Evolutionary conservation across 164 flowering plant genomes (phyloP).

Genomic region (Litsea cubeba): DNA sequence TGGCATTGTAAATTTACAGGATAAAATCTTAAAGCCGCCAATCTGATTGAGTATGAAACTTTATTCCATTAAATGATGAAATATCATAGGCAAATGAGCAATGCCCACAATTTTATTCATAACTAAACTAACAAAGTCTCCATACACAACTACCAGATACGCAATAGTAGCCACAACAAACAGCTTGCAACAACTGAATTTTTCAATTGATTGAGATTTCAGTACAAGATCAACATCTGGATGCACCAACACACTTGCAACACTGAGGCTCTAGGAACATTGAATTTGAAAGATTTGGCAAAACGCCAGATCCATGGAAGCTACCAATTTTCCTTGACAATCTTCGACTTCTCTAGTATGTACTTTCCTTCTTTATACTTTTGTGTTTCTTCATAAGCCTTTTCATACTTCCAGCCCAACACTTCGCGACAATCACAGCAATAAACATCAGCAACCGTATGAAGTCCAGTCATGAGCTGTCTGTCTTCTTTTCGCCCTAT

Average conservation of each 20-base stretch:
- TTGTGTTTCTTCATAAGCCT: slow-evolving; percentile 50
- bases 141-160: slow-evolving; percentile 10
- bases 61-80: neutral
- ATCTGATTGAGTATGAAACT: neutral
- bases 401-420: slow-evolving; percentile 61
- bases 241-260: slow-evolving; percentile 13
- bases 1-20: neutral
- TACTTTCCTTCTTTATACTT: slow-evolving; percentile 64
- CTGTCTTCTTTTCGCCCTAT: slow-evolving; percentile 51
- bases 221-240: slow-evolving; percentile 26
- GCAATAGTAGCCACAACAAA: slow-evolving; percentile 10
- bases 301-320: neutral
- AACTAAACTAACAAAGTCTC: slow-evolving; percentile 3
- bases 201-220: slow-evolving; percentile 25
- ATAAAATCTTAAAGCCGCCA: neutral
- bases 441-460: slow-evolving; percentile 54
- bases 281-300: neutral
- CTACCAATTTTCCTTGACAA: slow-evolving; percentile 49
- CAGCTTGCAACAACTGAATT: slow-evolving; percentile 9
- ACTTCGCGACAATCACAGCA: slow-evolving; percentile 48
- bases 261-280: slow-evolving; percentile 1
- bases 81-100: neutral
- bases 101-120: slow-evolving; percentile 10
- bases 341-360: slow-evolving; percentile 51
- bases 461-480: slow-evolving; percentile 51